Percentiles rank a stretch among this genome's conserved stretches.
Evolutionary conservation across 1,284 basidiomycete genomes (phyloP).

Genomic region (Rhodotorula sp.): DNA sequence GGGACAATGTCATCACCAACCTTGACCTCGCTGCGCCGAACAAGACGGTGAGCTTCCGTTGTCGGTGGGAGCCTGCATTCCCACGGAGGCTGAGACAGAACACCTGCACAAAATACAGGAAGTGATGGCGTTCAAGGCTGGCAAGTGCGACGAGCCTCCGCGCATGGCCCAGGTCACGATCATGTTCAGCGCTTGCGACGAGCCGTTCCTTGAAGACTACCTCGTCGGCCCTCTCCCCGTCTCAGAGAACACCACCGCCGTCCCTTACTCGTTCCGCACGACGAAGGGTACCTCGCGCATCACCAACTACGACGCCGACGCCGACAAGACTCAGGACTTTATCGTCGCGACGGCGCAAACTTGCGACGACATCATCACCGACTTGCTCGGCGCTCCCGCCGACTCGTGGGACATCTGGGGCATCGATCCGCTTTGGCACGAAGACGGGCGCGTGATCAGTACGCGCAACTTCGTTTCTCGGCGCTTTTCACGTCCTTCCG

Average conservation of each 20-base stretch:
- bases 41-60: slow-evolving; percentile 39
- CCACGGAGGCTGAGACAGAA: neutral
- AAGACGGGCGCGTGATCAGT: slow-evolving; percentile 35
- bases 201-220: slow-evolving; percentile 45
- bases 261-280: slow-evolving; percentile 18
- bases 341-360: slow-evolving; percentile 20
- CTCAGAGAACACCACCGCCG: slow-evolving; percentile 26
- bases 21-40: slow-evolving; percentile 47
- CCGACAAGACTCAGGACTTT: slow-evolving; percentile 18
- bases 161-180: slow-evolving; percentile 46
- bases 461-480: neutral
- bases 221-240: slow-evolving; percentile 49
- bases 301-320: slow-evolving; percentile 42
- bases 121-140: slow-evolving; percentile 10
- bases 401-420: slow-evolving; percentile 5
- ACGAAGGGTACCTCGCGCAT: slow-evolving; percentile 40
- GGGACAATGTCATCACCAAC: slow-evolving; percentile 48
- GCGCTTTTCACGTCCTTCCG: neutral
- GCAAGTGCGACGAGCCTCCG: slow-evolving; percentile 32
- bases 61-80: neutral
- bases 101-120: neutral
- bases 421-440: slow-evolving; percentile 47
- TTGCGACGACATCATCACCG: slow-evolving; percentile 46
- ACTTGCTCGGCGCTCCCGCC: slow-evolving; percentile 39
- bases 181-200: slow-evolving; percentile 34